Evolutionary conservation across 805 yeast species (phyloP).

Genomic region (Wickerhamomyces canadensis): DNA sequence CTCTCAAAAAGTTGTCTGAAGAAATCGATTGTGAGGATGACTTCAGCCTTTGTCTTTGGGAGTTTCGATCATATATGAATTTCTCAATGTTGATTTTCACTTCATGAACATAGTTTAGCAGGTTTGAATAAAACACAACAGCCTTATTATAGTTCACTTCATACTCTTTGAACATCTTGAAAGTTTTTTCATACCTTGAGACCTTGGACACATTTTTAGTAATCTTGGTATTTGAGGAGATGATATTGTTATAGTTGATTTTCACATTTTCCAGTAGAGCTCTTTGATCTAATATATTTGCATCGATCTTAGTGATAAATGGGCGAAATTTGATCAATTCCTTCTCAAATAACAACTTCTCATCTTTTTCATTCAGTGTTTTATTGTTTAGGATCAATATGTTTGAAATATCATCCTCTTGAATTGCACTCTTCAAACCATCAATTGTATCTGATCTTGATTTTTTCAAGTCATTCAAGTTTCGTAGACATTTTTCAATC

Average conservation of each 20-base stretch:
- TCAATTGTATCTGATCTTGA: constrained; percentile 58
- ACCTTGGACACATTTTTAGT: constrained; percentile 36
- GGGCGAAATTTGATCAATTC: constrained; percentile 77
- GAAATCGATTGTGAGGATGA: constrained; percentile 2
- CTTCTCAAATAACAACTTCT: constrained; percentile 54
- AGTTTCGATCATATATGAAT: constrained; percentile 21
- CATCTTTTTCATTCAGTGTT: constrained; percentile 45
- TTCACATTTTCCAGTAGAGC: constrained; percentile 41
- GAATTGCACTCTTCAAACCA: constrained; percentile 65
- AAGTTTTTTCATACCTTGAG: constrained; percentile 41
- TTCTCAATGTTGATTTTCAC: constrained; percentile 17
- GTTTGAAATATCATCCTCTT: constrained; percentile 79
- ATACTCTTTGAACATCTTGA: constrained; percentile 53
- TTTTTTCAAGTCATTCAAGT: constrained; percentile 54
- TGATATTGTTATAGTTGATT: constrained; percentile 41
- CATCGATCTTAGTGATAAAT: constrained; percentile 58
- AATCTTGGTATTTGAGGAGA: constrained; percentile 36
- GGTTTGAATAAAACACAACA: constrained; percentile 51
- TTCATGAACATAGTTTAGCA: constrained; percentile 21
- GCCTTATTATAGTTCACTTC: constrained; percentile 59
- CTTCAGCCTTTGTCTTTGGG: constrained; percentile 19
- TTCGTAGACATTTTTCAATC: constrained; percentile 54
- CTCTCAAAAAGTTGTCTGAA: constrained; percentile 9
- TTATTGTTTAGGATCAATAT: constrained; percentile 61
- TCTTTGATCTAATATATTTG: constrained; percentile 62